phyloP scores from a whole-genome alignment of 257 asterid species.

The Solanum boliviense region DNA sequence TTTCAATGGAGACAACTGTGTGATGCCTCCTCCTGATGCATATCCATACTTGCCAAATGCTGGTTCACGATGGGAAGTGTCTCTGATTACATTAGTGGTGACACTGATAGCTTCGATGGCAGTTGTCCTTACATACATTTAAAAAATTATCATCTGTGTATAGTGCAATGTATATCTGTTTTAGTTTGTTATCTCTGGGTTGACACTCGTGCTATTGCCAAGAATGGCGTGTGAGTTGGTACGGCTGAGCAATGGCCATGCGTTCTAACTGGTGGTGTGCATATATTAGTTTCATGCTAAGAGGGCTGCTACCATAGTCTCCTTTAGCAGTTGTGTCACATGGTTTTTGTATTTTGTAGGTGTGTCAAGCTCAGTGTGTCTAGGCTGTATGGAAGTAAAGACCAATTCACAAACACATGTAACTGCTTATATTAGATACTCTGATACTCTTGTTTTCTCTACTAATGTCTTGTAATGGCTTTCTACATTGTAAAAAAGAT shows the following conservation, averaged over 20 bases:
- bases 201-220: neutral
- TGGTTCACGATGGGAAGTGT: slow-evolving; percentile 22
- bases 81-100: slow-evolving; percentile 29
- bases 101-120: slow-evolving; percentile 27
- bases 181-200: neutral
- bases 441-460: neutral
- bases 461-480: neutral
- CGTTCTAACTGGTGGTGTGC: neutral
- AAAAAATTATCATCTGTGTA: slow-evolving; percentile 5
- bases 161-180: neutral
- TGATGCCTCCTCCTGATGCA: slow-evolving; percentile 79
- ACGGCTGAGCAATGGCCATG: neutral
- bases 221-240: neutral
- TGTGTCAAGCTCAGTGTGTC: slow-evolving; percentile 10
- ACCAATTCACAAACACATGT: neutral
- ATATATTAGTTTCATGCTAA: neutral
- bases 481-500: neutral
- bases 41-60: slow-evolving; percentile 73
- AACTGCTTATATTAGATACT: neutral
- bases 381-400: slow-evolving; percentile 8
- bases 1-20: slow-evolving; percentile 87
- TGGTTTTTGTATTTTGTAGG: slow-evolving; percentile 14
- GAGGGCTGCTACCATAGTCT: neutral
- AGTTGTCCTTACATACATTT: slow-evolving; percentile 31
- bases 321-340: neutral